Evolutionary conservation across 1,139 yeast genomes (phyloP).

Genomic region (Eremothecium gossypii): DNA sequence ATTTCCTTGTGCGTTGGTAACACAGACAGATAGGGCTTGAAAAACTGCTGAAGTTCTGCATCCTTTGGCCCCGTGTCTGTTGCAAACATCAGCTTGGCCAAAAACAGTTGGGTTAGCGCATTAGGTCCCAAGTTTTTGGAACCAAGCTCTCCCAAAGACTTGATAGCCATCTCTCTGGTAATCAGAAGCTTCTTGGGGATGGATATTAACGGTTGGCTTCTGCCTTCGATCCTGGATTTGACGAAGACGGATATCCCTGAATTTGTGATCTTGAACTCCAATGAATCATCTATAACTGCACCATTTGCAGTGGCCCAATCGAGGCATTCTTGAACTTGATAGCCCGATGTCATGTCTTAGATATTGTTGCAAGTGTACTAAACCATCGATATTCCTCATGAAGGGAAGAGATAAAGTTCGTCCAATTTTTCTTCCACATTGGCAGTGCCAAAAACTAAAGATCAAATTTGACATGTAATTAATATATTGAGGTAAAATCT

Average conservation of each 20-base stretch:
- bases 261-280: conserved; percentile 27
- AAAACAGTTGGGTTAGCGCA: conserved; percentile 39
- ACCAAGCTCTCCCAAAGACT: conserved; percentile 28
- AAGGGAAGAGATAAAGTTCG: too few species aligned
- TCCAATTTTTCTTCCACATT: too few species aligned
- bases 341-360: neutral
- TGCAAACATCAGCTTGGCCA: conserved; percentile 34
- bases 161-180: conserved; percentile 37
- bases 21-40: conserved; percentile 43
- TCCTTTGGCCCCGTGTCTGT: neutral
- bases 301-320: conserved; percentile 37
- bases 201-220: conserved; percentile 24
- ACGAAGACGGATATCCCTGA: conserved; percentile 38
- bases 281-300: conserved; percentile 32
- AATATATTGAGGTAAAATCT: too few species aligned
- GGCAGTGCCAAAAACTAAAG: too few species aligned
- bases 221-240: conserved; percentile 9
- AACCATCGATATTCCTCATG: too few species aligned
- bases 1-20: conserved; percentile 55
- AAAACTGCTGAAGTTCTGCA: conserved; percentile 3
- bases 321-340: neutral
- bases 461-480: too few species aligned
- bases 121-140: conserved; percentile 32
- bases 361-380: too few species aligned
- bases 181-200: conserved; percentile 37